Evolutionary conservation across 495 filamentous ascomycete species (phyloP), one percentile per base, ranked within the genome.

Genomic region (Cercophora sp.): DNA sequence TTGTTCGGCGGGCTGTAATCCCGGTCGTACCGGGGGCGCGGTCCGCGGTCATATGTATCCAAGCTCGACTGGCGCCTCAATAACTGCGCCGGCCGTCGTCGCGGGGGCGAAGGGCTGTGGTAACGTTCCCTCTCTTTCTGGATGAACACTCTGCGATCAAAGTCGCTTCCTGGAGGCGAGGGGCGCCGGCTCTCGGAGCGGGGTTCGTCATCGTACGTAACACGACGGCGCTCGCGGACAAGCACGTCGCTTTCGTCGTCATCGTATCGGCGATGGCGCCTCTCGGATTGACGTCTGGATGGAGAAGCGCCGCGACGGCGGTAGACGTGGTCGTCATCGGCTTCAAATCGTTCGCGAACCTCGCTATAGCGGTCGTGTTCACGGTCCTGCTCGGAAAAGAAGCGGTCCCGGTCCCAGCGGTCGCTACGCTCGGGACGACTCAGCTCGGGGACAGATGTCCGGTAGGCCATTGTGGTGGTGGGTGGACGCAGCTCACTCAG

Each of bases 31-130:
- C 76, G 73, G 18, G 73, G 63, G 15, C 70, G 74, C 1, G 75
- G 67, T 15, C 74, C 74, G 57, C 79, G 76, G 54, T 78, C 73
- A 48, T 73, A 76, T 5, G 66, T 78, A 27, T 78, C 75, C 18
- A 78, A 60, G 29, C 73, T 76, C 9, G 72, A 75, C 51, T 72
- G 72, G 1, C 72, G 67, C 29, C 73, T 61, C 40, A 72, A 11
- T 34, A 73, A 16, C 15, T 20, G 47, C 16, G 55, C 59, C 6
- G 66, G 60, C 5, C 65, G 69, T 24, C 62, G 40, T 3, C 50
- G 25, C 4, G 54, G 57, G 2, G 71, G 73, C 20, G 72, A 73
- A 24, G 69, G 63, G 31, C 57, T 72, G 39, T 71, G 66, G 8
- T 61, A 59, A 25, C 57, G 55, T 46, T 69, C 61, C 39, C 51